Percentiles rank a stretch among this genome's conserved stretches.
Conservation (phyloP, 2,329 filamentous ascomycete genomes). For the Epichloe coenophiala region DNA sequence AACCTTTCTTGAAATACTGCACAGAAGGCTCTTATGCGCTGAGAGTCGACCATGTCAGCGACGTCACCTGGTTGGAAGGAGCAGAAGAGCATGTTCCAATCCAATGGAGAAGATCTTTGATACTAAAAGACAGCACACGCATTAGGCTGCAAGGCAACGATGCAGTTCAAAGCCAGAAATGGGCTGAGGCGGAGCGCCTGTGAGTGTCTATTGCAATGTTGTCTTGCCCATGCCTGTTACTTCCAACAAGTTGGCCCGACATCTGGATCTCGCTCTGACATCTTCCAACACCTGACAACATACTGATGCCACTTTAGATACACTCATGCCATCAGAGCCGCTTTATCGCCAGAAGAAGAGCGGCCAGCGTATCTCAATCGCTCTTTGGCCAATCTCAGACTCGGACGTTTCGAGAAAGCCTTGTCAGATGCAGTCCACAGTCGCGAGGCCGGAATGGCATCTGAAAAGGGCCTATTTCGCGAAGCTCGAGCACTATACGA, state of each 20-base stretch:
- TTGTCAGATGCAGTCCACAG: conserved; percentile 16
- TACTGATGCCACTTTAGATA: conserved; percentile 17
- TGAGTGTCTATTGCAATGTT: conserved; percentile 11
- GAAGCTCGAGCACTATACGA: conserved; percentile 31
- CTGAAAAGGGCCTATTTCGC: conserved; percentile 31
- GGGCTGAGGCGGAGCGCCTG: conserved; percentile 18
- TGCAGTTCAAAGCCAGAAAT: conserved; percentile 13
- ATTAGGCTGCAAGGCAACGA: conserved; percentile 21
- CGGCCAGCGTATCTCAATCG: conserved; percentile 22
- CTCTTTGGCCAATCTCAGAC: conserved; percentile 19
- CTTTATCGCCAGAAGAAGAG: conserved; percentile 21
- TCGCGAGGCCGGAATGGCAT: conserved; percentile 5
- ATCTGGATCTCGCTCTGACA: too few species aligned
- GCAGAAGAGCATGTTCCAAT: conserved; percentile 25
- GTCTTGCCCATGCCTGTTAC: neutral
- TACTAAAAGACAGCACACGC: neutral
- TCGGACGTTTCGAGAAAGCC: conserved; percentile 16
- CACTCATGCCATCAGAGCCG: conserved; percentile 18
- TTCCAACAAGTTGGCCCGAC: too few species aligned
- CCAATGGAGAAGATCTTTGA: conserved; percentile 17
- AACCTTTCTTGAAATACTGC: conserved; percentile 35
- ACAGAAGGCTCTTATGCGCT: conserved; percentile 27
- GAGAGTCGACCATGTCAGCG: conserved; percentile 38
- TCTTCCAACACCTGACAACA: too few species aligned
- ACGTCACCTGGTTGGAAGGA: conserved; percentile 26